Conservation (phyloP, 345 rosid genomes). For the Aethionema arabicum region DNA sequence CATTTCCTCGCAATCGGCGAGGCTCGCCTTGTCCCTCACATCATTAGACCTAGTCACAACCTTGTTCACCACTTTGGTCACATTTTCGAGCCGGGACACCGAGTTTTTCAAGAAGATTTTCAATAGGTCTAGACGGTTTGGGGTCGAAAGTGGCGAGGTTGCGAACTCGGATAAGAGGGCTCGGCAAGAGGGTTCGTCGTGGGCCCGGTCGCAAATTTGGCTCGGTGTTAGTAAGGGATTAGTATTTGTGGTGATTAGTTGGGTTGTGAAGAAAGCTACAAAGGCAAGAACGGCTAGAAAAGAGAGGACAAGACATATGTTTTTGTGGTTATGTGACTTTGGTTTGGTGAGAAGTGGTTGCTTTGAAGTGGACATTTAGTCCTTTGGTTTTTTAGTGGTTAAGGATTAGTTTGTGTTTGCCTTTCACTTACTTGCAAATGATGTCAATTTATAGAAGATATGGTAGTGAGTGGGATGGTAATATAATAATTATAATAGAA, state of each 20-base stretch:
- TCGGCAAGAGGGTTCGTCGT: conserved; percentile 45
- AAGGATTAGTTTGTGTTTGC: conserved; percentile 23
- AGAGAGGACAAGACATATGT: conserved; percentile 41
- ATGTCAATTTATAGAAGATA: conserved; percentile 28
- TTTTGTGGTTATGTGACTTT: conserved; percentile 36
- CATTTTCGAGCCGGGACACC: conserved; percentile 26
- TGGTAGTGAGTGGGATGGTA: conserved; percentile 26
- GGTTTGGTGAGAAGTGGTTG: conserved; percentile 52
- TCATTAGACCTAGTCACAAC: conserved; percentile 36
- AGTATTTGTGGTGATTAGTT: conserved; percentile 20
- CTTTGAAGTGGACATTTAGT: conserved; percentile 29
- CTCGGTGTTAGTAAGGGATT: conserved; percentile 12
- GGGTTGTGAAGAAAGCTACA: conserved; percentile 31
- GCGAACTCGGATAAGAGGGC: conserved; percentile 41
- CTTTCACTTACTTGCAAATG: conserved; percentile 17
- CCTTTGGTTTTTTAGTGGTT: conserved; percentile 22
- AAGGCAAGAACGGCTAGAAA: conserved; percentile 42
- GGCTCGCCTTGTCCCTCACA: conserved; percentile 39
- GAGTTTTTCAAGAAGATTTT: conserved; percentile 43
- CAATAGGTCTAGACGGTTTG: conserved; percentile 37
- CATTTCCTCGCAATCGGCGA: conserved; percentile 56
- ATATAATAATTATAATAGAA: no score
- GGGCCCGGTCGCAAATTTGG: conserved; percentile 44
- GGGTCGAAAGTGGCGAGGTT: conserved; percentile 26
- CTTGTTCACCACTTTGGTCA: conserved; percentile 26